A percentile compares a stretch with the other conserved stretches of the same genome.
These are phyloP conservation scores for Talaromyces albobiverticillius DNA, from an alignment of 2,329 filamentous ascomycete species.

Conservation along the genomic window DNA sequence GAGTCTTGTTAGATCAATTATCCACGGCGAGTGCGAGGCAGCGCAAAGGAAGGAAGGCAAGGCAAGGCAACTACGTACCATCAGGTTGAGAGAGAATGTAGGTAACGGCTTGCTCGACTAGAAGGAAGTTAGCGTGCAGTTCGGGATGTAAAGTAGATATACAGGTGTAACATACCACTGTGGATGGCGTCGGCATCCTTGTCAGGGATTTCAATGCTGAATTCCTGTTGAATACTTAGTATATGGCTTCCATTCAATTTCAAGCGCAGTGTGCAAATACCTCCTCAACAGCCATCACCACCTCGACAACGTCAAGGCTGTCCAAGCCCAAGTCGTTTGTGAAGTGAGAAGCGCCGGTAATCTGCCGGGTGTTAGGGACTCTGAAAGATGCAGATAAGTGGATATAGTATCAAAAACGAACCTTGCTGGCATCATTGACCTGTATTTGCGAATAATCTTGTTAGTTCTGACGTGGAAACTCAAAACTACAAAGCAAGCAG, in stretches of 20 bases:
- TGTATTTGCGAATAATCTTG: slow-evolving; percentile 16
- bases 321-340: slow-evolving; percentile 95
- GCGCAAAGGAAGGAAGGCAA: too few relatives aligned
- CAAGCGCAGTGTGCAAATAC: slow-evolving; percentile 41
- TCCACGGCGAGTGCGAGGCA: background rate
- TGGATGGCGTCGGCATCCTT: slow-evolving; percentile 94
- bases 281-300: slow-evolving; percentile 99
- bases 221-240: slow-evolving; percentile 52
- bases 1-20: slow-evolving; percentile 4
- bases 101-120: slow-evolving; percentile 90
- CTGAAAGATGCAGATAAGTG: background rate
- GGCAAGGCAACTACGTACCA: slow-evolving; percentile 60
- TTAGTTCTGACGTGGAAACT: slow-evolving; percentile 11
- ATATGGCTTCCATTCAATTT: background rate
- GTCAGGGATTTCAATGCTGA: slow-evolving; percentile 96
- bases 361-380: slow-evolving; percentile 51
- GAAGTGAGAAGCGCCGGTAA: slow-evolving; percentile 83
- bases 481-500: background rate
- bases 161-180: slow-evolving; percentile 65
- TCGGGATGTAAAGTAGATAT: slow-evolving; percentile 15
- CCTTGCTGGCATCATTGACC: slow-evolving; percentile 41
- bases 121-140: slow-evolving; percentile 13
- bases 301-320: slow-evolving; percentile 97
- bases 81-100: slow-evolving; percentile 94
- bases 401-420: too few relatives aligned